phyloP scores from a whole-genome alignment of 2,329 filamentous ascomycete species.

The Rosellinia necatrix region DNA sequence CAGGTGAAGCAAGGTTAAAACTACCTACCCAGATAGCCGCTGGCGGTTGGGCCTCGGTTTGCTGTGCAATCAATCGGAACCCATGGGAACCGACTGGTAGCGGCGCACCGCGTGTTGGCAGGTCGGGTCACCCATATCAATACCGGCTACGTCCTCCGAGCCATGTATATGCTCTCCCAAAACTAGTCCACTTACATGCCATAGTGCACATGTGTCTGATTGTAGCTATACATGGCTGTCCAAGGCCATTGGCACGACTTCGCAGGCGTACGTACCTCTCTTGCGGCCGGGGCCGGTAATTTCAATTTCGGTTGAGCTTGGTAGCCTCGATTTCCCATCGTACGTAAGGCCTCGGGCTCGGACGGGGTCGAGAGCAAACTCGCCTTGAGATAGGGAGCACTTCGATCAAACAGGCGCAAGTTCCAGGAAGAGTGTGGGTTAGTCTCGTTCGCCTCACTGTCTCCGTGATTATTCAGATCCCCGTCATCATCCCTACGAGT shows the following conservation, averaged over 20 bases:
- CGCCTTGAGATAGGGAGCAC: too few species aligned
- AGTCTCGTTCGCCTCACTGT: slow-evolving; percentile 21
- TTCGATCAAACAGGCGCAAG: slow-evolving; percentile 9
- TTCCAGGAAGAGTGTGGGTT: neutral
- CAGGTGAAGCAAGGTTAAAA: too few species aligned
- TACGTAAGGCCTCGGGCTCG: slow-evolving; percentile 4
- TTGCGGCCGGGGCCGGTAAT: neutral
- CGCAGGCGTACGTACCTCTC: neutral
- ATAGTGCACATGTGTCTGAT: too few species aligned
- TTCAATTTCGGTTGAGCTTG: too few species aligned
- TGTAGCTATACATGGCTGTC: too few species aligned
- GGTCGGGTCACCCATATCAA: neutral
- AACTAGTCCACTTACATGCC: neutral
- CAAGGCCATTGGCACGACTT: neutral
- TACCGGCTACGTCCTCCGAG: neutral
- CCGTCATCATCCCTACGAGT: neutral
- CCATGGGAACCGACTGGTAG: neutral
- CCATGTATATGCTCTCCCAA: neutral
- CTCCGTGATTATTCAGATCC: slow-evolving; percentile 1
- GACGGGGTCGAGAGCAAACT: slow-evolving; percentile 3
- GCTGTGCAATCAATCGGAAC: slow-evolving; percentile 1
- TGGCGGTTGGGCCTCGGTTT: slow-evolving; percentile 5
- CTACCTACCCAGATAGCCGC: neutral
- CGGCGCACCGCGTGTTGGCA: neutral
- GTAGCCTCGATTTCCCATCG: slow-evolving; percentile 10